Evolutionary conservation across 2,329 filamentous ascomycete genomes (phyloP).

Genomic region (Triangularia verruculosa): DNA sequence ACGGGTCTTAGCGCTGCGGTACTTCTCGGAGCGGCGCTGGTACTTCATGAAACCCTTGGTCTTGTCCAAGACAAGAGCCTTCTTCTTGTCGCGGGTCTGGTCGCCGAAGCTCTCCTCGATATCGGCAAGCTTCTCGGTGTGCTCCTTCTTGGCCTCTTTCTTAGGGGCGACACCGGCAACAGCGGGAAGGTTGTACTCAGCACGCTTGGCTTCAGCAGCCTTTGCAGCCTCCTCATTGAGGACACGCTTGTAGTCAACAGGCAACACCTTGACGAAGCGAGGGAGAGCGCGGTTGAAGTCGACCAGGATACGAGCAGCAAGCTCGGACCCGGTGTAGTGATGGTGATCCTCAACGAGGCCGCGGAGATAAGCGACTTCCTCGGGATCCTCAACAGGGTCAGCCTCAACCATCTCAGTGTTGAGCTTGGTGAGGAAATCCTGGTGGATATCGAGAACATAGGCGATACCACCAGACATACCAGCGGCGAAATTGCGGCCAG

Average conservation of each 20-base stretch:
- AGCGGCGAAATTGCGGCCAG: conserved; percentile 94
- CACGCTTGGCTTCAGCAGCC: conserved; percentile 79
- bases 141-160: conserved; percentile 58
- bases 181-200: conserved; percentile 75
- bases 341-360: conserved; percentile 95
- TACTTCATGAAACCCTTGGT: conserved; percentile 98
- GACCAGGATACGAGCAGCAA: conserved; percentile 87
- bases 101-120: conserved; percentile 91
- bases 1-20: conserved; percentile 77
- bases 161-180: conserved; percentile 67
- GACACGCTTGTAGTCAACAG: conserved; percentile 94
- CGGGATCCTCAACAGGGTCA: conserved; percentile 75
- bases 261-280: conserved; percentile 89
- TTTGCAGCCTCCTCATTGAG: conserved; percentile 82
- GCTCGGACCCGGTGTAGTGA: conserved; percentile 94
- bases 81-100: conserved; percentile 81
- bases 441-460: conserved; percentile 85
- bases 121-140: conserved; percentile 70
- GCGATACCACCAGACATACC: conserved; percentile 99
- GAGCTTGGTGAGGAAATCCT: conserved; percentile 88
- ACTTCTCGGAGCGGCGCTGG: conserved; percentile 87
- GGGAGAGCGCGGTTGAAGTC: conserved; percentile 90
- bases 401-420: conserved; percentile 98
- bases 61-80: conserved; percentile 93
- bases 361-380: conserved; percentile 86